These are phyloP conservation scores for Saccharomyces hybrid DNA, from an alignment of 1,139 yeast genomes.

Conservation along the genomic window DNA sequence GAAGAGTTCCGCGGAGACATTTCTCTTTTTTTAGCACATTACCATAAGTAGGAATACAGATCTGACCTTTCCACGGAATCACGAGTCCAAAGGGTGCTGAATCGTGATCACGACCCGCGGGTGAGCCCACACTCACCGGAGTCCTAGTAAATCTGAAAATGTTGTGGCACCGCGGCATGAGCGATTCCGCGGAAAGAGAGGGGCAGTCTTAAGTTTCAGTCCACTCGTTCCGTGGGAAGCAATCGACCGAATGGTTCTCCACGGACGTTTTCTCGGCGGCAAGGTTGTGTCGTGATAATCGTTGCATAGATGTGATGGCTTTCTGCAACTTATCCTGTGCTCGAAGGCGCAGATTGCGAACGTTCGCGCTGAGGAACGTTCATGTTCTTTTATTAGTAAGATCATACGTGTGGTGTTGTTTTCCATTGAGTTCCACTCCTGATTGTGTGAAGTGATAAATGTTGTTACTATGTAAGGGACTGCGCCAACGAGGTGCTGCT, in stretches of 20 bases:
- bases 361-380: background rate
- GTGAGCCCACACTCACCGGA: background rate
- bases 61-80: background rate
- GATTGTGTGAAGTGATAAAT: background rate
- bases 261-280: background rate
- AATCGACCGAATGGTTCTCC: background rate
- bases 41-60: background rate
- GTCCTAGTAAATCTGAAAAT: background rate
- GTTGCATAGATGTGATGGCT: background rate
- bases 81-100: background rate
- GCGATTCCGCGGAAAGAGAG: background rate
- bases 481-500: too few relatives aligned
- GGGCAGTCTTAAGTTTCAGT: background rate
- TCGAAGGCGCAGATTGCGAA: background rate
- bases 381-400: background rate
- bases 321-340: background rate
- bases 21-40: background rate
- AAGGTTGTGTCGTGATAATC: too few relatives aligned
- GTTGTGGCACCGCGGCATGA: background rate
- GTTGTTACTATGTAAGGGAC: too few relatives aligned
- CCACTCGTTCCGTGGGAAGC: background rate
- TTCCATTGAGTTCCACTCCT: background rate
- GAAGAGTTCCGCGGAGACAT: background rate
- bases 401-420: background rate
- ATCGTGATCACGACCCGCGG: too few relatives aligned